A percentile compares a stretch with the other conserved stretches of the same genome.
phyloP scores from a whole-genome alignment of 192 early-diverging fungal species.

The Coemansia sp. region DNA sequence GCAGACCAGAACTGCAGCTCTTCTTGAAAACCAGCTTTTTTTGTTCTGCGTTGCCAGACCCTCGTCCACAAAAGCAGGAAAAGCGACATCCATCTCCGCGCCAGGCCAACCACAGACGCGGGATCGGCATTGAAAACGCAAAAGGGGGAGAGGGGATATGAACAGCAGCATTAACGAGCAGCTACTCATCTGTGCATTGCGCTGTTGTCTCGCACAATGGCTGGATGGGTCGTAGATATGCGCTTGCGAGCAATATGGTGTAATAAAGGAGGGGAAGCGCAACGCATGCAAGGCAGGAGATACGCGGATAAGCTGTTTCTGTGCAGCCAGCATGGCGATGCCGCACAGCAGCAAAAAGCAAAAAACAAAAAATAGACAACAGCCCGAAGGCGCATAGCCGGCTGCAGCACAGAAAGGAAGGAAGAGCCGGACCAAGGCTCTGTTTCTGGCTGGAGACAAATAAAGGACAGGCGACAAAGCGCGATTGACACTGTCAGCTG shows the following conservation, averaged over 20 bases:
- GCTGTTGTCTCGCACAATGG: not conserved
- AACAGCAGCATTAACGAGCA: not conserved
- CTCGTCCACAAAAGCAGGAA: constrained; percentile 4
- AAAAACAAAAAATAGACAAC: not conserved
- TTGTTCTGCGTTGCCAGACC: not conserved
- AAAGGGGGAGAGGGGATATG: not conserved
- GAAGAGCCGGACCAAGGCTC: not conserved
- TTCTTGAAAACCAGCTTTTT: constrained; percentile 1
- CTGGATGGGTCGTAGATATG: not conserved
- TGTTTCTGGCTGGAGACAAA: not conserved
- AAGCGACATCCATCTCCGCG: not conserved
- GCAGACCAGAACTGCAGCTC: not conserved
- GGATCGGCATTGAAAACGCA: constrained; percentile 4
- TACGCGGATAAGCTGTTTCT: not conserved
- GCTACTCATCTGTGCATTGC: not conserved
- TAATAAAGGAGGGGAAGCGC: not conserved
- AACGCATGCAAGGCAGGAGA: not conserved
- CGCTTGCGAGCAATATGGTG: not conserved
- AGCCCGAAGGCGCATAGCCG: not conserved
- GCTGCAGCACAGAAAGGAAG: not conserved
- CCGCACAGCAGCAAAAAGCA: not conserved
- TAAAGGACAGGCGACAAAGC: not conserved
- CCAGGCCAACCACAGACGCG: constrained; percentile 5
- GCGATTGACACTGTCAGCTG: not conserved
- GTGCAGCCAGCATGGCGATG: not conserved